Percentiles rank a stretch among this genome's conserved stretches.
These are phyloP conservation scores for Phytophthora uliginosa DNA, from an alignment of 352 stramenopile species.

Conservation along the genomic window DNA sequence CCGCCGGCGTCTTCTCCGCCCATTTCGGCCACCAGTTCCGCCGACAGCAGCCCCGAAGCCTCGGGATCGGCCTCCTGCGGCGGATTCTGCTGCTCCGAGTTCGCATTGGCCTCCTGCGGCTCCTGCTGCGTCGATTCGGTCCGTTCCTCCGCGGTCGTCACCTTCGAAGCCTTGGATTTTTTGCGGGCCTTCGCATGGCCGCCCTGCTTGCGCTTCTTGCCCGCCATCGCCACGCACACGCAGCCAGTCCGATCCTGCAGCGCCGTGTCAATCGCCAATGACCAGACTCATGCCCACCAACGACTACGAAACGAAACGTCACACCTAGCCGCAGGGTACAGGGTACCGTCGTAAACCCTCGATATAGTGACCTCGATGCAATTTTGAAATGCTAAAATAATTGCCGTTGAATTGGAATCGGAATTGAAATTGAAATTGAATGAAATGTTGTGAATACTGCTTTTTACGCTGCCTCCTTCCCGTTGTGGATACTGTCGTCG, in stretches of 20 bases:
- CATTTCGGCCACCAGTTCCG: conserved; percentile 75
- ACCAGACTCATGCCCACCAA: conserved; percentile 1
- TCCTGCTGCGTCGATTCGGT: conserved; percentile 14
- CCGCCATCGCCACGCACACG: conserved; percentile 42
- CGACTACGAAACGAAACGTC: conserved; percentile 11
- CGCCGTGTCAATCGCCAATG: conserved; percentile 17
- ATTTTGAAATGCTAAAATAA: no score
- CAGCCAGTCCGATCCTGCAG: conserved; percentile 2
- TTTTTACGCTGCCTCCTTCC: background rate
- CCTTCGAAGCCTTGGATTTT: conserved; percentile 47
- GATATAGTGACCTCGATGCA: no score
- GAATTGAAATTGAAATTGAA: background rate
- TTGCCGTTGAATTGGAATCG: no score
- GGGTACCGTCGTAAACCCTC: background rate
- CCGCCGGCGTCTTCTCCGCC: conserved; percentile 62
- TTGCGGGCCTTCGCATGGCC: conserved; percentile 50
- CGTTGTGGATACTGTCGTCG: conserved; percentile 44
- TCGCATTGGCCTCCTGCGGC: conserved; percentile 27
- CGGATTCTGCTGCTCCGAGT: conserved; percentile 5
- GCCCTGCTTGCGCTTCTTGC: conserved; percentile 72
- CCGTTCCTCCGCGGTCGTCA: conserved; percentile 14
- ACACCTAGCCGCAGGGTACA: conserved; percentile 10
- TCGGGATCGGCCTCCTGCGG: background rate
- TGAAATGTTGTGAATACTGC: background rate
- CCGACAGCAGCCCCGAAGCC: conserved; percentile 60